A percentile compares a stretch with the other conserved stretches of the same genome.
phyloP scores from a whole-genome alignment of 345 rosid genomes.

The Arabidopsis arenosa region DNA sequence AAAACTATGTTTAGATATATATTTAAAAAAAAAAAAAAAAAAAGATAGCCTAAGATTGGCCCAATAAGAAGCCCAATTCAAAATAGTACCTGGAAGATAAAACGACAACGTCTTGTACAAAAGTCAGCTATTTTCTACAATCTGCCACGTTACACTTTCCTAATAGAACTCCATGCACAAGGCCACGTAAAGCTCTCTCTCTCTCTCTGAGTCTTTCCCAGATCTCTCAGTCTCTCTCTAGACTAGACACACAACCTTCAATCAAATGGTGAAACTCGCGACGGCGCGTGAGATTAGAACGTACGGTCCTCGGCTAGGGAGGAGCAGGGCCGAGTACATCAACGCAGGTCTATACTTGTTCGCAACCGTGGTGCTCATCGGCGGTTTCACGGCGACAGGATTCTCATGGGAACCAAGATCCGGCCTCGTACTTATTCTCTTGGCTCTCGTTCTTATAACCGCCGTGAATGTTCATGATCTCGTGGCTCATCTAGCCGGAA shows the following conservation, averaged over 20 bases:
- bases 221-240: constrained; percentile 19
- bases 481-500: constrained; percentile 76
- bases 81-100: not conserved
- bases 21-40: too few species aligned
- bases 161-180: constrained; percentile 50
- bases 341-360: constrained; percentile 78
- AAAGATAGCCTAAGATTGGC: not conserved
- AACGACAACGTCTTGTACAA: not conserved
- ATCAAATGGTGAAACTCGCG: constrained; percentile 84
- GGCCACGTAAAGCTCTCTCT: constrained; percentile 49
- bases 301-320: constrained; percentile 63
- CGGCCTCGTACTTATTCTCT: constrained; percentile 68
- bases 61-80: constrained; percentile 23
- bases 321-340: constrained; percentile 74
- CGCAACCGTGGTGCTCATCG: constrained; percentile 59
- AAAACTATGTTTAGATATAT: too few species aligned
- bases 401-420: constrained; percentile 71
- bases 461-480: constrained; percentile 75
- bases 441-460: constrained; percentile 56
- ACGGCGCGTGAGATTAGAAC: constrained; percentile 73
- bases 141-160: constrained; percentile 36
- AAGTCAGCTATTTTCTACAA: constrained; percentile 17
- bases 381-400: constrained; percentile 66
- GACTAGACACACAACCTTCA: constrained; percentile 1
- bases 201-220: constrained; percentile 10